phyloP scores from a whole-genome alignment of 1,284 basidiomycete species.

The Naganishia liquefaciens region DNA sequence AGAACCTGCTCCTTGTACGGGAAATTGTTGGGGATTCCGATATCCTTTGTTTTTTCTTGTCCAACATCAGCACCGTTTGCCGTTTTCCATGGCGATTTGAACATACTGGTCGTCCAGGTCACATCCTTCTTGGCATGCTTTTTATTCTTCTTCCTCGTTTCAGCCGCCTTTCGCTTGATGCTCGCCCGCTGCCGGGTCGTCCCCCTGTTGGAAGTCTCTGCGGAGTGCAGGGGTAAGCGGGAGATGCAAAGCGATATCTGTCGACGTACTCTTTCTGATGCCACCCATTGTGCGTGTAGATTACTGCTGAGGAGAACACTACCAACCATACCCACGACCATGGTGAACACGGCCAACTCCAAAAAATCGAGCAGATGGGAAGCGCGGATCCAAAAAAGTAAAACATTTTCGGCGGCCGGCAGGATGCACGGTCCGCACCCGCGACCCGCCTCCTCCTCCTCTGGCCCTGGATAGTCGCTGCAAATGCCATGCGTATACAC shows the following conservation, averaged over 20 bases:
- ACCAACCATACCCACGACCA: background rate
- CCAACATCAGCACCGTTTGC: conserved; percentile 13
- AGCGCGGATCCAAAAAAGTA: conserved; percentile 16
- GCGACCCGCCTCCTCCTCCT: no score
- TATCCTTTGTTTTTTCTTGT: conserved; percentile 78
- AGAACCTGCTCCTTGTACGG: conserved; percentile 97
- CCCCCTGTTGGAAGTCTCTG: conserved; percentile 82
- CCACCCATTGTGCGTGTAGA: conserved; percentile 63
- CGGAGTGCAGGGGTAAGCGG: background rate
- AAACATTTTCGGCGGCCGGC: background rate
- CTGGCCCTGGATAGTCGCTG: no score
- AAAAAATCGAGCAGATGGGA: conserved; percentile 16
- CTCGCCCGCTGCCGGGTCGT: conserved; percentile 73
- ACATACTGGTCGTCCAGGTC: conserved; percentile 89
- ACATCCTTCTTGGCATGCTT: conserved; percentile 79
- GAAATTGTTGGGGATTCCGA: conserved; percentile 94
- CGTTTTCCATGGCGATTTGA: background rate
- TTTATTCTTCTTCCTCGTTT: conserved; percentile 73
- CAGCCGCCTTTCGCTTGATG: conserved; percentile 75
- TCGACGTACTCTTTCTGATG: conserved; percentile 68
- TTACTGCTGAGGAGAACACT: background rate
- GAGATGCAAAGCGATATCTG: background rate
- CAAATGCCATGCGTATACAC: no score
- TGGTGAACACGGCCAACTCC: background rate
- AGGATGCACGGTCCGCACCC: no score